Evolutionary conservation across 1,284 basidiomycete species (phyloP), one percentile per base, ranked within the genome.

Genomic region (Leccinum proliferum): DNA sequence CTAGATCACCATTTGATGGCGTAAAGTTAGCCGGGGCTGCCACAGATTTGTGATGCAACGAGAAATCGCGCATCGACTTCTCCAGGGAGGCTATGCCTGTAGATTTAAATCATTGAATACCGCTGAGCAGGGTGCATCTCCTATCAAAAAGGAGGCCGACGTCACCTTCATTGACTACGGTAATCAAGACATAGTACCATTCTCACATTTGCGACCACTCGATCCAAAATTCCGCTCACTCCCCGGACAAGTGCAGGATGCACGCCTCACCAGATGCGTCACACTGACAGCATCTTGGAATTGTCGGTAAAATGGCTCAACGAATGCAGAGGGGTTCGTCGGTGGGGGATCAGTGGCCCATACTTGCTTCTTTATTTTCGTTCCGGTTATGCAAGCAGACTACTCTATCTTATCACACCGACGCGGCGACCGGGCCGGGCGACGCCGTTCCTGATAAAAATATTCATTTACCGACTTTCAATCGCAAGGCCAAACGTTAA

Each of bases 61-160:
- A 89, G 72, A 99, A 96, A 65, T 98, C 96, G 58, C 81, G 81
- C 96, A 98, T 98, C 66, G 99, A 82, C 74, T 90, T 89, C 72
- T 98, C 96, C 62, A 99, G 81, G 14, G 91, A 88, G 7, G 90
- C 90, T 62, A 96, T 94, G 62, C 89, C 18, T 21, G 18, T 8
- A 37, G 32, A 21, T 21, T 21, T 21, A 21, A 21, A 21, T 21
- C 18, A 58, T 59, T 58, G 56, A 55, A 57, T 55, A 15, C 12
- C 9, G 58, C 37, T 60, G n/a, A 65, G 61, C 25, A 32, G 39
- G 39, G 34, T 43, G 80, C 86, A 29, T 95, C 91, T 41, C 85
- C 88, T 4, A 71, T 93, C 58, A 96, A 94, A 79, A 94, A 21
- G 74, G 90, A 93, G 75, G 92, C 90, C 3, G 92, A 94, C 72